Base-by-base conservation (phyloP, 371 early-diverging fungal species). In the Syncephalastrum racemosum region DNA sequence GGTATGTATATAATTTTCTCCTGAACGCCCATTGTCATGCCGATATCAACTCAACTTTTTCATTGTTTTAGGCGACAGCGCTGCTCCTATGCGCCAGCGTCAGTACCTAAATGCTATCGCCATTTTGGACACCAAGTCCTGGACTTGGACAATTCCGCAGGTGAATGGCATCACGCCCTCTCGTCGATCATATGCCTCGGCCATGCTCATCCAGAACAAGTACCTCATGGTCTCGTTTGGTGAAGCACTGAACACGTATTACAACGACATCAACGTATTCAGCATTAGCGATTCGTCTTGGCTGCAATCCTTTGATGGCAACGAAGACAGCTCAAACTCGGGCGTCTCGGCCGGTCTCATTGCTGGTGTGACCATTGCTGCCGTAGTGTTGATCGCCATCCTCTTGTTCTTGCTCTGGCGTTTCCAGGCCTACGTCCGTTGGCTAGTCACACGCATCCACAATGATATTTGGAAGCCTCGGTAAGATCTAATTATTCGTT, bases 391-490 rank as follows among this genome's bases (percentile, higher is more conserved):
- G 4, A 31, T 66, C 13, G 54, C 65, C 27, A 67, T 78, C 18
- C 57, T 73, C 27, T 39, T 72, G 4, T 75, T 78, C 68, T 54
- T 75, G 27, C 51, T 78, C 10, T 78, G 75, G 75, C 64, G 63
- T n/a, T 78, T 75, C 66, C 62, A 70, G 47, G 45, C 62, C 7
- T 78, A 73, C 50, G 45, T 71, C 14, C 59, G 70, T 19, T 73
- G 68, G 71, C 40, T 78, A 7, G 58, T 73, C 20, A 62, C 52
- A 2, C 68, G 70, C 22, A 67, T 75, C 31, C 79, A 78, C 31
- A 39, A 53, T 20, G 79, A 78, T 53, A 69, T 78, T 18, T 78
- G 79, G 79, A 66, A 70, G 46, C 79, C 79, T 46, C 70, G 77
- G 70, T 66, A 66, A 42, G 53, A 47, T 13, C 27, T 4, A 27